phyloP scores from a whole-genome alignment of 306 rosid genomes.

The Cyamopsis tetragonoloba region DNA sequence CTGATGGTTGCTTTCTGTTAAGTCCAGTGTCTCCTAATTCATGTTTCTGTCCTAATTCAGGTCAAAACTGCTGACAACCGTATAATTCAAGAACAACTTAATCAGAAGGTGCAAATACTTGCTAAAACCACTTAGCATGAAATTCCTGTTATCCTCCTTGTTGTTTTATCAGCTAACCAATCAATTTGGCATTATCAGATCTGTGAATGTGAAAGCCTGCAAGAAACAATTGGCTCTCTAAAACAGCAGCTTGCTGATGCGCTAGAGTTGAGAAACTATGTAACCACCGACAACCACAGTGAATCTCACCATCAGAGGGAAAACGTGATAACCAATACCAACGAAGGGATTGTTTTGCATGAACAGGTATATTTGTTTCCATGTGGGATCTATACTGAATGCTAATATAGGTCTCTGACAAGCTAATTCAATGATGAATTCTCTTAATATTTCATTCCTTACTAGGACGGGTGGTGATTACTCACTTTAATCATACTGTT shows the following conservation, averaged over 20 bases:
- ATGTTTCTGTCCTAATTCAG: slow-evolving; percentile 43
- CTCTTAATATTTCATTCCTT: slow-evolving; percentile 15
- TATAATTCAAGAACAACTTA: slow-evolving; percentile 89
- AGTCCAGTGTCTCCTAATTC: slow-evolving; percentile 12
- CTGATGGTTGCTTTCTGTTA: background rate
- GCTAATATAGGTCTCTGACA: background rate
- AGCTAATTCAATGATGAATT: no score
- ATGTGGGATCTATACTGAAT: background rate
- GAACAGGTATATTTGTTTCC: slow-evolving; percentile 53
- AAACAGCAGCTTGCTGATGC: slow-evolving; percentile 79
- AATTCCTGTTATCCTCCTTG: background rate
- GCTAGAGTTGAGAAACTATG: slow-evolving; percentile 42
- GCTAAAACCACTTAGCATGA: slow-evolving; percentile 1
- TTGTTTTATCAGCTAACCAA: slow-evolving; percentile 16
- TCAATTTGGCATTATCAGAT: slow-evolving; percentile 50
- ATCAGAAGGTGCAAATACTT: slow-evolving; percentile 59
- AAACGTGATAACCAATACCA: slow-evolving; percentile 27
- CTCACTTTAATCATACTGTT: background rate
- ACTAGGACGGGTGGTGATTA: background rate
- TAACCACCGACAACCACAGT: slow-evolving; percentile 29
- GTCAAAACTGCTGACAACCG: slow-evolving; percentile 95
- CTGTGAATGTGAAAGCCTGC: slow-evolving; percentile 68
- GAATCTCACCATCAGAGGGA: slow-evolving; percentile 37
- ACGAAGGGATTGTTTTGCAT: slow-evolving; percentile 41
- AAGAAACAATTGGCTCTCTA: slow-evolving; percentile 65